A percentile compares a stretch with the other conserved stretches of the same genome.
phyloP scores from a whole-genome alignment of 129 eudicot genomes.

The Ambrosia trifida region DNA sequence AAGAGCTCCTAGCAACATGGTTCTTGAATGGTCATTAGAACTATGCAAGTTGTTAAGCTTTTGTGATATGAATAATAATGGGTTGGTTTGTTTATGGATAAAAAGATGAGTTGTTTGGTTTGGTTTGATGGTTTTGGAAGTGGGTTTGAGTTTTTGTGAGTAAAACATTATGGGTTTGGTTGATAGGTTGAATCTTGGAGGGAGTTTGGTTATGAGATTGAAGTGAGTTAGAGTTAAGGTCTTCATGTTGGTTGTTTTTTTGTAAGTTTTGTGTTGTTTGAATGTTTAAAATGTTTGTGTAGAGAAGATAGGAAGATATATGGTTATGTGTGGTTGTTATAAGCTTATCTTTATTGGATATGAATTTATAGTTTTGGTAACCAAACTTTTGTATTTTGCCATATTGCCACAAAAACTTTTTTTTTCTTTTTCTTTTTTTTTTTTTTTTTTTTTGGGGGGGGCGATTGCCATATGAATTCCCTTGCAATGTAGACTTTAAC shows the following conservation, averaged over 20 bases:
- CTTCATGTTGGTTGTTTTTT: constrained; percentile 38
- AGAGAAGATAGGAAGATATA: constrained; percentile 17
- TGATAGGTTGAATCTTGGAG: constrained; percentile 21
- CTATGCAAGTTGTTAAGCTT: constrained; percentile 15
- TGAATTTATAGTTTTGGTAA: constrained; percentile 9
- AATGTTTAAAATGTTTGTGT: neutral
- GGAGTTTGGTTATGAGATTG: constrained; percentile 32
- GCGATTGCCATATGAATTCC: too few species aligned
- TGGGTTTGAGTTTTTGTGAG: constrained; percentile 24
- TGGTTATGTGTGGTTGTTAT: constrained; percentile 27
- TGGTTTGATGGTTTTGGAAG: constrained; percentile 26
- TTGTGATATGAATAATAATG: neutral
- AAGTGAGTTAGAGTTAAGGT: constrained; percentile 37
- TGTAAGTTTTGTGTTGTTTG: constrained; percentile 13
- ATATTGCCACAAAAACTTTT: neutral
- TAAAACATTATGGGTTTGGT: constrained; percentile 25
- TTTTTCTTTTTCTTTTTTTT: neutral
- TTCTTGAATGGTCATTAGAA: constrained; percentile 37
- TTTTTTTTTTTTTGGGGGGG: too few species aligned
- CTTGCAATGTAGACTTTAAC: too few species aligned
- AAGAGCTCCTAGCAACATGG: constrained; percentile 53
- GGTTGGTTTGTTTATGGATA: constrained; percentile 7
- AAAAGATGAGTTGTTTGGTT: constrained; percentile 2
- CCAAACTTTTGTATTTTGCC: constrained; percentile 7
- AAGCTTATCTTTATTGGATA: constrained; percentile 2